phyloP scores from a whole-genome alignment of 768 basidiomycete genomes.

The Boletus sensibilis region DNA sequence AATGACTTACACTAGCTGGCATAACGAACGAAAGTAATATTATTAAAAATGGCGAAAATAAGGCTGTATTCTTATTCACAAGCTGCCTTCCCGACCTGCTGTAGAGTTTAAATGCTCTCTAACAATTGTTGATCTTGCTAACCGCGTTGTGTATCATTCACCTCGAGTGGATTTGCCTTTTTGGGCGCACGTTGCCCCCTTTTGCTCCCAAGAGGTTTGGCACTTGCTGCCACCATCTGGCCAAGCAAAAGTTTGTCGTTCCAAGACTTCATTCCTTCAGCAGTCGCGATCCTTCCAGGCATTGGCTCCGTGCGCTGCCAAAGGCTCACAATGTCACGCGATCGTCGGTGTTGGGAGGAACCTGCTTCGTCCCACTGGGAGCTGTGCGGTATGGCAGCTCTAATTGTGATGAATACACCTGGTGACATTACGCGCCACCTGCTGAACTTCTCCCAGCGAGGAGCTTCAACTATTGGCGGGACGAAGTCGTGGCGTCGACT shows the following conservation, averaged over 20 bases:
- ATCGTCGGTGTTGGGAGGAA: constrained; percentile 14
- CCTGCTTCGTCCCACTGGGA: constrained; percentile 4
- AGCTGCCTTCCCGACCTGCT: no score
- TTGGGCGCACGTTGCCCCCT: no score
- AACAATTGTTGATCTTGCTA: no score
- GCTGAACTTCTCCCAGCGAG: background rate
- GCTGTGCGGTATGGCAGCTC: background rate
- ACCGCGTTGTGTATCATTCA: no score
- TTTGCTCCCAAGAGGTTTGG: no score
- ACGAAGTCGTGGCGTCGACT: background rate
- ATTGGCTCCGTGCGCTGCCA: constrained; percentile 7
- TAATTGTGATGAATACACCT: constrained; percentile 8
- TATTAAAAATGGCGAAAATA: no score
- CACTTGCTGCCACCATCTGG: background rate
- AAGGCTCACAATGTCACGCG: constrained; percentile 16
- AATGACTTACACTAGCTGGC: no score
- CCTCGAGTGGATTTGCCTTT: no score
- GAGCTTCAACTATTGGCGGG: constrained; percentile 27
- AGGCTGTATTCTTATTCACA: no score
- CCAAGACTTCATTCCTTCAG: constrained; percentile 18
- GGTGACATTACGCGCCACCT: constrained; percentile 10
- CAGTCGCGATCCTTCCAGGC: constrained; percentile 1
- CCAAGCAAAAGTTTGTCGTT: background rate
- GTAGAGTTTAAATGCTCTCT: no score
- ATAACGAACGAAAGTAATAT: no score